Percentiles rank a stretch among this genome's conserved stretches.
These are phyloP conservation scores for Yarrowia divulgata DNA, from an alignment of 805 yeast genomes.

Conservation along the genomic window DNA sequence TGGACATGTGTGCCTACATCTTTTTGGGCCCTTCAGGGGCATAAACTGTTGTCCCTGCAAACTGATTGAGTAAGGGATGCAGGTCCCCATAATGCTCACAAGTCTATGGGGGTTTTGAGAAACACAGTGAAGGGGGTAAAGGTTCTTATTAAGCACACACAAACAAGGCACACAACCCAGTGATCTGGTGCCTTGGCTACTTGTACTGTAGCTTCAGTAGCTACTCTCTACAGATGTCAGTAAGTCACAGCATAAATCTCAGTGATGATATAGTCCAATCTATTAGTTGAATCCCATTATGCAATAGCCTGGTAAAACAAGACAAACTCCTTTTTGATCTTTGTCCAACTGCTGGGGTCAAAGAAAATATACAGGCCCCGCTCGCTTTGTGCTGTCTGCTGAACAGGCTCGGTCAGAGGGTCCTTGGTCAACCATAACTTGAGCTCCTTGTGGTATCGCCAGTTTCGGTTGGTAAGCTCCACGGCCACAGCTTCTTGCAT, in stretches of 20 bases:
- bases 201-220: background rate
- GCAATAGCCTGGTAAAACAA: constrained; percentile 69
- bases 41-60: constrained; percentile 1
- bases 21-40: background rate
- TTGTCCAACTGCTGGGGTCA: constrained; percentile 96
- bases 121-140: background rate
- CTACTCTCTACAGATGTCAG: background rate
- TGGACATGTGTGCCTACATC: background rate
- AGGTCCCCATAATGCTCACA: constrained; percentile 16
- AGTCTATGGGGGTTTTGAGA: constrained; percentile 2
- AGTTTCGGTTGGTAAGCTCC: constrained; percentile 87
- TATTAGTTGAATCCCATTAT: constrained; percentile 44
- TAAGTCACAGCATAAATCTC: background rate
- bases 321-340: constrained; percentile 76
- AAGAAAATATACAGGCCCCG: constrained; percentile 92
- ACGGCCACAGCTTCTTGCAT: constrained; percentile 93
- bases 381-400: constrained; percentile 83
- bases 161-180: no score
- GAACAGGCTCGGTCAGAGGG: constrained; percentile 84
- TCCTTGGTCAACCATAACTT: constrained; percentile 98
- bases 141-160: background rate
- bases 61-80: background rate
- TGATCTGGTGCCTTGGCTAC: no score
- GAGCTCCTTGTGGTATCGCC: constrained; percentile 96
- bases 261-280: constrained; percentile 10